Conservation (phyloP, 2,329 filamentous ascomycete genomes). For the Plenodomus tracheiphilus region DNA sequence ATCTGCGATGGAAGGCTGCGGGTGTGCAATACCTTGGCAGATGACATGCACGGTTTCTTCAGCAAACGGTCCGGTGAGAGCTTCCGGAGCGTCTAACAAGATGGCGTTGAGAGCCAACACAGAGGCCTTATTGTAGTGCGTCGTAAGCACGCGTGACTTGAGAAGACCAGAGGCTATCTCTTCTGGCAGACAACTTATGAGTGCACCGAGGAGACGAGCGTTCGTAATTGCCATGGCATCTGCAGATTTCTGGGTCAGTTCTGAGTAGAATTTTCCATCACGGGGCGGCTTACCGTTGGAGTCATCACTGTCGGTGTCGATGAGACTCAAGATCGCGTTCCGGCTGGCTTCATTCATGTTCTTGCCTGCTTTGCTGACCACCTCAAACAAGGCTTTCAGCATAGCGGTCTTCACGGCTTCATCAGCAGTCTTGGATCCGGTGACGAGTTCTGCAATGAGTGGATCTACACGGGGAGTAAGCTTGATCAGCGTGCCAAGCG, state of each 20-base stretch:
- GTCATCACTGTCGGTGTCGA: slow-evolving; percentile 81
- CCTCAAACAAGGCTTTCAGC: slow-evolving; percentile 95
- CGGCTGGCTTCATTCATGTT: slow-evolving; percentile 95
- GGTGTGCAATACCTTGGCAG: slow-evolving; percentile 73
- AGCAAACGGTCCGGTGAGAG: slow-evolving; percentile 68
- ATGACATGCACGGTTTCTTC: slow-evolving; percentile 79
- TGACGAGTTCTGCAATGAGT: slow-evolving; percentile 86
- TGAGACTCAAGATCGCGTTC: slow-evolving; percentile 80
- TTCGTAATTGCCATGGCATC: slow-evolving; percentile 83
- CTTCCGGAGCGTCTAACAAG: slow-evolving; percentile 75
- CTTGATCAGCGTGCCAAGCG: slow-evolving; percentile 91
- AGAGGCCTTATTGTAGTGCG: slow-evolving; percentile 75
- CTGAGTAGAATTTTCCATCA: no score
- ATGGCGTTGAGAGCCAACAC: slow-evolving; percentile 88
- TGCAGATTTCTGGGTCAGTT: slow-evolving; percentile 16
- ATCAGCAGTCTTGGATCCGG: slow-evolving; percentile 91
- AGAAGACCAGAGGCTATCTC: slow-evolving; percentile 67
- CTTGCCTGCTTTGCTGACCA: slow-evolving; percentile 88
- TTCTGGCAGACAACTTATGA: slow-evolving; percentile 81
- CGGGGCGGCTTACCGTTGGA: slow-evolving; percentile 59
- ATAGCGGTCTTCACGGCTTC: slow-evolving; percentile 89
- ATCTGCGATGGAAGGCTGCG: slow-evolving; percentile 79
- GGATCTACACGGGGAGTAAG: slow-evolving; percentile 95
- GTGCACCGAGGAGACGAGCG: slow-evolving; percentile 83
- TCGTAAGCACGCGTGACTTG: slow-evolving; percentile 75